These are phyloP conservation scores for Cyberlindnera petersonii DNA, from an alignment of 805 yeast genomes.

Conservation along the genomic window DNA sequence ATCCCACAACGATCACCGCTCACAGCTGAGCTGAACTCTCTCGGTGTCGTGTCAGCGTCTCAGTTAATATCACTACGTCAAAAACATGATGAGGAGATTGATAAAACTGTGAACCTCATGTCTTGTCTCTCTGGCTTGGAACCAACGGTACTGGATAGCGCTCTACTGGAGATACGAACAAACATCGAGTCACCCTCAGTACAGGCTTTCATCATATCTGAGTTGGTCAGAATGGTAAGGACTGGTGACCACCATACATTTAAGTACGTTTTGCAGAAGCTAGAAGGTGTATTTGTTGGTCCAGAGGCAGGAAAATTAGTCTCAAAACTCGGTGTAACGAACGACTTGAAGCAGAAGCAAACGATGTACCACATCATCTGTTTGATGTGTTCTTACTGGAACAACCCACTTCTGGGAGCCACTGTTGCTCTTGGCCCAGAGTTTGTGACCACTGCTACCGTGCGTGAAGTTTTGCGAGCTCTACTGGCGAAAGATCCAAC, in stretches of 20 bases:
- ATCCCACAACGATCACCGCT: constrained; percentile 6
- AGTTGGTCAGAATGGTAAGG: constrained; percentile 7
- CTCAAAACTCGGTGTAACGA: constrained; percentile 2
- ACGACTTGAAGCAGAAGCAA: constrained; percentile 1
- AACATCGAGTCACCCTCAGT: neutral
- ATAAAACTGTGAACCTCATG: constrained; percentile 1
- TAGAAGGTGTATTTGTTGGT: constrained; percentile 6
- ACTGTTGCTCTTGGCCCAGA: constrained; percentile 7
- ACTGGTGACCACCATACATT: constrained; percentile 4
- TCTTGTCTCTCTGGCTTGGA: constrained; percentile 6
- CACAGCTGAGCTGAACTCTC: constrained; percentile 2
- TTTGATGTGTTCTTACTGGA: constrained; percentile 13
- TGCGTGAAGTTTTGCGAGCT: constrained; percentile 7
- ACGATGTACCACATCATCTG: constrained; percentile 8
- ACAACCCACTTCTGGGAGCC: constrained; percentile 11
- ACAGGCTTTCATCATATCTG: constrained; percentile 9
- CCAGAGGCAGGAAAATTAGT: constrained; percentile 3
- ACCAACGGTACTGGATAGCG: neutral
- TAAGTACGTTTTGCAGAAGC: neutral
- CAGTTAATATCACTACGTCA: neutral
- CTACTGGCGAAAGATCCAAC: constrained; percentile 21
- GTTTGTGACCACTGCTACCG: neutral
- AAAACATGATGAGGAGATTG: neutral
- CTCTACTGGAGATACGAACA: constrained; percentile 2
- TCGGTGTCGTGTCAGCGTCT: neutral